These are phyloP conservation scores for Neurospora tetraspora DNA, from an alignment of 495 filamentous ascomycete species.

Conservation along the genomic window DNA sequence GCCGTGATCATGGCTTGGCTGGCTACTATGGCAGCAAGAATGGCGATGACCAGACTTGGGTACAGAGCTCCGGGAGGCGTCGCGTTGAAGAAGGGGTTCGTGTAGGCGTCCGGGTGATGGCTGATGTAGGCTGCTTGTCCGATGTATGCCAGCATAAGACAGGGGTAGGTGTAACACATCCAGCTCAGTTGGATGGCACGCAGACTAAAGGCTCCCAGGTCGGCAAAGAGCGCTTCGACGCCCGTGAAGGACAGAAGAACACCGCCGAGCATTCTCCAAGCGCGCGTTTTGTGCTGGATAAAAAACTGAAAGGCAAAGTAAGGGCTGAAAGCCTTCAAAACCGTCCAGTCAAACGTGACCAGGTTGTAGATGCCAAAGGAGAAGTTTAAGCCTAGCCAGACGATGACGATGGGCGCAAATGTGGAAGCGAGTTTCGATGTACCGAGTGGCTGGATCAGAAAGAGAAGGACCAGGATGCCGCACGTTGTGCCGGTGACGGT, in stretches of 20 bases:
- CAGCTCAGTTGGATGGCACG: constrained; percentile 56
- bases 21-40: constrained; percentile 65
- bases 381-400: constrained; percentile 62
- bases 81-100: constrained; percentile 63
- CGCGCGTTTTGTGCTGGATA: constrained; percentile 47
- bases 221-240: constrained; percentile 66
- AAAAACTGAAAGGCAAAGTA: constrained; percentile 54
- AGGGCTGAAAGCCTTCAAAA: constrained; percentile 62
- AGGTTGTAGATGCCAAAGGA: constrained; percentile 65
- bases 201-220: constrained; percentile 57
- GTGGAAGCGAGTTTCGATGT: constrained; percentile 51
- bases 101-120: constrained; percentile 46
- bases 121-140: constrained; percentile 68
- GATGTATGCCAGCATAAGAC: constrained; percentile 59
- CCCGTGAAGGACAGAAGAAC: constrained; percentile 64
- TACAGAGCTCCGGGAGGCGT: constrained; percentile 58
- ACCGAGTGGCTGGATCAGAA: constrained; percentile 60
- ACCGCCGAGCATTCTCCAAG: constrained; percentile 60
- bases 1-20: constrained; percentile 69
- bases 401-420: constrained; percentile 64
- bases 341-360: constrained; percentile 48
- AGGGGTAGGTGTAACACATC: constrained; percentile 54
- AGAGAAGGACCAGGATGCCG: constrained; percentile 59
- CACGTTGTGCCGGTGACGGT: constrained; percentile 60
- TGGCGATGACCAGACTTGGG: constrained; percentile 52